These are phyloP conservation scores for Lepidium campestre DNA, from an alignment of 441 rosid genomes.

Conservation along the genomic window DNA sequence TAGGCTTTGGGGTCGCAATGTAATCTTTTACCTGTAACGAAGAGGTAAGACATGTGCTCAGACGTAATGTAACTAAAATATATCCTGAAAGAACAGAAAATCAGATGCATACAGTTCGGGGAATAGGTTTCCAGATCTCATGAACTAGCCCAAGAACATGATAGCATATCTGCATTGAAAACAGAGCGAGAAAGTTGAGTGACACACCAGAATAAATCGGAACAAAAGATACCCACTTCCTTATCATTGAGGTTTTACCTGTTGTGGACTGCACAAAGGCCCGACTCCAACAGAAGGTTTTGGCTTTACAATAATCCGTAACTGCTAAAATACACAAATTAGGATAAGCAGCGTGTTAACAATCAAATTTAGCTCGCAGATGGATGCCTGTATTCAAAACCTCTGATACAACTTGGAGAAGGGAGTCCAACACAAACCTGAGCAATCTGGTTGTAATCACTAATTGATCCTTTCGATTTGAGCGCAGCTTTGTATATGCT, in stretches of 20 bases:
- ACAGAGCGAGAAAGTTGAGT: conserved; percentile 23
- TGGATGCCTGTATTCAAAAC: not conserved
- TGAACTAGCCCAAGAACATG: conserved; percentile 95
- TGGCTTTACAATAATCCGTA: conserved; percentile 86
- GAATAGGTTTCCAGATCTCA: conserved; percentile 95
- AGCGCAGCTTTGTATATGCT: conserved; percentile 83
- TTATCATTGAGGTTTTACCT: conserved; percentile 46
- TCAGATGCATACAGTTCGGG: conserved; percentile 66
- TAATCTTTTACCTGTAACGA: conserved; percentile 84
- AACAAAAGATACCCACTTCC: conserved; percentile 12
- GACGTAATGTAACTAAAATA: not conserved
- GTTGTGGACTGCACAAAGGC: conserved; percentile 87
- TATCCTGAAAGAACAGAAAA: conserved; percentile 7
- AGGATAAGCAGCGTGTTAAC: conserved; percentile 23
- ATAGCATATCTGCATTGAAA: conserved; percentile 80
- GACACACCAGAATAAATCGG: conserved; percentile 9
- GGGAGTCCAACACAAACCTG: conserved; percentile 60
- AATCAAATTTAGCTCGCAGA: conserved; percentile 9
- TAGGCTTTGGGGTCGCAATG: conserved; percentile 98
- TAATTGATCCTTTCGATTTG: conserved; percentile 81
- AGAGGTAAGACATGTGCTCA: conserved; percentile 19
- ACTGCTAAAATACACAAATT: conserved; percentile 45
- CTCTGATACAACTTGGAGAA: conserved; percentile 15
- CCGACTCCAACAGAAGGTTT: conserved; percentile 67
- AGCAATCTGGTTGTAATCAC: conserved; percentile 85